Evolutionary conservation across 2,329 filamentous ascomycete genomes (phyloP), one percentile per base, ranked within the genome.

Genomic region (Tolypocladium pustulatum): DNA sequence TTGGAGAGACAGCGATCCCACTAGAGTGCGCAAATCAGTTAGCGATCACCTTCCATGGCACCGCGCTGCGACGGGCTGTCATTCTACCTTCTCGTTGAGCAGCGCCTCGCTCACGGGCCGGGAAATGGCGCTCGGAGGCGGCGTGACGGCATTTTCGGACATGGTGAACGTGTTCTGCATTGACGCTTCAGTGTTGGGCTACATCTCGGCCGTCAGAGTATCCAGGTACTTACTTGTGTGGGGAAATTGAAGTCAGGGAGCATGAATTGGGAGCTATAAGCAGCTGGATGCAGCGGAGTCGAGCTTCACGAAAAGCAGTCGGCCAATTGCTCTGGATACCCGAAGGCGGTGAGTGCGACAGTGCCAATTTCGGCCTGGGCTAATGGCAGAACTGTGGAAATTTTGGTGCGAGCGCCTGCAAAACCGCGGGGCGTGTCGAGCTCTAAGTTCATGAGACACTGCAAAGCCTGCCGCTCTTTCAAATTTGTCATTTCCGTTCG

Each of bases 1-100:
- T 95, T 97, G 68, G 94, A 97, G 68, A 99, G 87, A 78, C 94
- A 97, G 79, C 90, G 93, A 75, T 99, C 94, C 94, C 94, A 99
- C 94, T 99, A 63, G 22, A 27, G 25, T 27, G 15, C 38, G 38
- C 38, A 20, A 32, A 15, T 36, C 13, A 30, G 37, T 60, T 38
- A 60, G 59, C 30, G 46, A 53, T 52, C 30, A 9, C 27, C 49
- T 10, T 36, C 20, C 10, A 20, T 4, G 6, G 4, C 15, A 34
- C 8, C 20, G 49, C 49, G 30, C 30, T 8, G 2, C 49, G 20
- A 34, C 2, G 4, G 49, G 20, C 4, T 2, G 6, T 22, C 30
- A 34, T 36, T 70, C 65, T 86, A 97, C 94, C 91, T 99, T 99
- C 80, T 99, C 94, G 78, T 97, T 97, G 72, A 99, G 85, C 70